Evolutionary conservation across 768 basidiomycete species (phyloP).

Genomic region (Megacollybia marginata): DNA sequence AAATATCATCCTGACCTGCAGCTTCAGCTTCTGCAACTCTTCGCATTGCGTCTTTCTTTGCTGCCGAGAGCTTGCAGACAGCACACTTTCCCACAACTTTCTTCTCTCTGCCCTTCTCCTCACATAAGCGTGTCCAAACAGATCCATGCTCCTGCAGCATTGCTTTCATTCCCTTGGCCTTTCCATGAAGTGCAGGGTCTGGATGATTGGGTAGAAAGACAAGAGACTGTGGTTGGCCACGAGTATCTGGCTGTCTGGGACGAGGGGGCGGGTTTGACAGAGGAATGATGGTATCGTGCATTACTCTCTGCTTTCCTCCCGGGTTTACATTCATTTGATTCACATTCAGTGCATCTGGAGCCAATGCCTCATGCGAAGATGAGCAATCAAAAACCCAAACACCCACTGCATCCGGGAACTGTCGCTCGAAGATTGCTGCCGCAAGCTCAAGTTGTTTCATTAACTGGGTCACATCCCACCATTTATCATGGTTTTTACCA

Average conservation of each 20-base stretch:
- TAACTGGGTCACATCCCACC: constrained; percentile 16
- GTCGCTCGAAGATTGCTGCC: constrained; percentile 13
- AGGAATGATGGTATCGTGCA: constrained; percentile 13
- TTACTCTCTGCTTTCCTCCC: constrained; percentile 14
- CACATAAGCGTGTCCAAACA: constrained; percentile 1
- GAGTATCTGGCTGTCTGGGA: too few relatives aligned
- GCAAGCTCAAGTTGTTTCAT: constrained; percentile 9
- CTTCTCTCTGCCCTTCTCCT: constrained; percentile 2
- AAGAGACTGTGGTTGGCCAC: constrained; percentile 13
- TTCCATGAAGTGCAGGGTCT: constrained; percentile 5
- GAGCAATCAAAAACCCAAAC: too few relatives aligned
- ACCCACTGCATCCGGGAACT: constrained; percentile 11
- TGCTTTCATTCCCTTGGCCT: constrained; percentile 15
- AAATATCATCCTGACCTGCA: constrained; percentile 2
- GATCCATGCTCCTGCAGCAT: constrained; percentile 11
- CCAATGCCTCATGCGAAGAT: too few relatives aligned
- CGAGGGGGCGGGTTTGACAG: constrained; percentile 2
- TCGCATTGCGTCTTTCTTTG: constrained; percentile 9
- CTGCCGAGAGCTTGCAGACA: constrained; percentile 10
- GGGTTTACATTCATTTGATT: too few relatives aligned
- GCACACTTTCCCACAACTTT: constrained; percentile 10
- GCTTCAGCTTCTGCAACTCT: constrained; percentile 6
- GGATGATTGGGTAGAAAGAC: constrained; percentile 6
- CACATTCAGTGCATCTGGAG: constrained; percentile 16
- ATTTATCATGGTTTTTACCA: constrained; percentile 14